phyloP scores from a whole-genome alignment of 2,329 filamentous ascomycete genomes.

The Diaporthe citri region DNA sequence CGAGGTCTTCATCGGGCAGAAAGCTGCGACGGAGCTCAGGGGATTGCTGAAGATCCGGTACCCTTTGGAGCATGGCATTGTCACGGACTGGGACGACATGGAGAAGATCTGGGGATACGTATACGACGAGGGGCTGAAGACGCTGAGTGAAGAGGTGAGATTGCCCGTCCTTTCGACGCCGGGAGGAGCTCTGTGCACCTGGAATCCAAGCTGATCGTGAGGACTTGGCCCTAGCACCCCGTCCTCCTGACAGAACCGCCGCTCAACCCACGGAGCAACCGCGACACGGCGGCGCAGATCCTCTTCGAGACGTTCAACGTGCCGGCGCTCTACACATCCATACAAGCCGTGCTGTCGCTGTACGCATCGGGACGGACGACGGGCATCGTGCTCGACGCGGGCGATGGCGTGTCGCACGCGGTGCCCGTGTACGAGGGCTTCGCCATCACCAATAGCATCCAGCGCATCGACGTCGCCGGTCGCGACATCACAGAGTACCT shows the following conservation, averaged over 20 bases:
- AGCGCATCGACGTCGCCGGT: conserved; percentile 94
- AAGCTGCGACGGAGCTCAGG: conserved; percentile 87
- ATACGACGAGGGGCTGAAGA: conserved; percentile 95
- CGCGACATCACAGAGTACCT: conserved; percentile 96
- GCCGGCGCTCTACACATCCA: conserved; percentile 94
- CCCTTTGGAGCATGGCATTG: conserved; percentile 96
- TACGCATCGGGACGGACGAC: conserved; percentile 97
- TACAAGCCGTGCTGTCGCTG: conserved; percentile 94
- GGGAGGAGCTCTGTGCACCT: neutral
- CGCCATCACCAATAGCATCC: conserved; percentile 94
- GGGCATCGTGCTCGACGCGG: conserved; percentile 93
- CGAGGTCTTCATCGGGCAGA: conserved; percentile 95
- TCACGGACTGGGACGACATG: conserved; percentile 99
- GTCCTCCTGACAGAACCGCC: conserved; percentile 96
- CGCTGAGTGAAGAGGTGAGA: conserved; percentile 90
- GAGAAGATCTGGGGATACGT: conserved; percentile 99
- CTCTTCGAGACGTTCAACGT: conserved; percentile 99
- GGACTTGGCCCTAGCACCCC: conserved; percentile 74
- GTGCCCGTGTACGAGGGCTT: conserved; percentile 99
- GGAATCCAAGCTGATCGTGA: conserved; percentile 40
- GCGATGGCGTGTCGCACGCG: conserved; percentile 96
- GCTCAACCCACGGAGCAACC: conserved; percentile 93
- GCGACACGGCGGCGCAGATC: conserved; percentile 96
- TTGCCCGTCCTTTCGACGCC: no score
- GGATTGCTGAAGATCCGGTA: conserved; percentile 96